Percentiles rank a stretch among this genome's conserved stretches.
These are phyloP conservation scores for Trichoderma gracile DNA, from an alignment of 2,329 filamentous ascomycete species.

Conservation along the genomic window DNA sequence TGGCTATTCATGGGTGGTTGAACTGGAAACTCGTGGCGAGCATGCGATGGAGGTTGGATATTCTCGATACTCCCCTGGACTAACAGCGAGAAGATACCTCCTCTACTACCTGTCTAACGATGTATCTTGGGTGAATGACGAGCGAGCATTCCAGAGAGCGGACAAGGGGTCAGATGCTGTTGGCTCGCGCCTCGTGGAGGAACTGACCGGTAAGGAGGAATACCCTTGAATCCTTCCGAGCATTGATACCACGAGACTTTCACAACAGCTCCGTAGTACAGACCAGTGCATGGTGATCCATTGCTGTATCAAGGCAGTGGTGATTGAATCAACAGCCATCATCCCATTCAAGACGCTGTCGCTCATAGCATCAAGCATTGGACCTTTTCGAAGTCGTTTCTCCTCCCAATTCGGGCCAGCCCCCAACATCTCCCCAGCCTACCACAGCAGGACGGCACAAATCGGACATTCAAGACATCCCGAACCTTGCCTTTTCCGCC, in stretches of 20 bases:
- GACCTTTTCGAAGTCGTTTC: background rate
- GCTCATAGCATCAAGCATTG: too few relatives aligned
- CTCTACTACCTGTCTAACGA: background rate
- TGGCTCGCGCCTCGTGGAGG: background rate
- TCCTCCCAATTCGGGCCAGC: background rate
- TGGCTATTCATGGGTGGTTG: background rate
- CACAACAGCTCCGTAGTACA: background rate
- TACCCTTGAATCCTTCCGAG: background rate
- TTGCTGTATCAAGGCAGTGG: background rate
- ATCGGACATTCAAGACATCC: background rate
- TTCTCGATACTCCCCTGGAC: background rate
- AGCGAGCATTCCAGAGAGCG: slow-evolving; percentile 3
- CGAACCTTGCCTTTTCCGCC: background rate
- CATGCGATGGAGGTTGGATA: too few relatives aligned
- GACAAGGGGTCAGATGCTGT: background rate
- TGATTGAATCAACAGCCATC: too few relatives aligned
- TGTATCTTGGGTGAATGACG: background rate
- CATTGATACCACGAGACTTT: slow-evolving; percentile 7
- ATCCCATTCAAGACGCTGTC: too few relatives aligned
- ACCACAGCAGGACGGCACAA: background rate
- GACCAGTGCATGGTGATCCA: background rate
- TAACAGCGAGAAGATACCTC: background rate
- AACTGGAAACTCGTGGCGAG: background rate
- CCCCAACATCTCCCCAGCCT: background rate
- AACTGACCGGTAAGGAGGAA: background rate